phyloP scores from a whole-genome alignment of 495 filamentous ascomycete species.

The Trichoderma asperelloides region DNA sequence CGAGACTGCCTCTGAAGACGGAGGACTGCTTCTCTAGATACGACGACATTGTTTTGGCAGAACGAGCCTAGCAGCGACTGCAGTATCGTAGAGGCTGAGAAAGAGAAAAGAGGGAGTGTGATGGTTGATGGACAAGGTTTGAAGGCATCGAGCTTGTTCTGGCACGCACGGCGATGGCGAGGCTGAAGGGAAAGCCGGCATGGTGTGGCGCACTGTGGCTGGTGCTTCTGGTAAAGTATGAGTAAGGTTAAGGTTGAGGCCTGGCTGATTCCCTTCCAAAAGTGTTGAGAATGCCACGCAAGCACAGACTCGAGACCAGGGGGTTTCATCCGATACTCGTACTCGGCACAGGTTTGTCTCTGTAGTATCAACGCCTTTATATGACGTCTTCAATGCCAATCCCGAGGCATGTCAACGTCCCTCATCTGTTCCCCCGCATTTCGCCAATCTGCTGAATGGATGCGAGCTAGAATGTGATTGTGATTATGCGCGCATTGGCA shows the following conservation, averaged over 20 bases:
- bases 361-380: too few relatives aligned
- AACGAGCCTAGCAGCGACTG: background rate
- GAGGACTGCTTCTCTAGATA: constrained; percentile 41
- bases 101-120: background rate
- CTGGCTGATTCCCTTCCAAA: background rate
- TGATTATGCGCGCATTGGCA: background rate
- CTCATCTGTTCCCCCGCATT: too few relatives aligned
- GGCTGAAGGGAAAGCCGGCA: constrained; percentile 3
- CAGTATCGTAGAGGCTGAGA: background rate
- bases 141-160: background rate
- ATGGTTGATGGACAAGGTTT: background rate
- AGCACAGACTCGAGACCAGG: background rate
- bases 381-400: too few relatives aligned
- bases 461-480: too few relatives aligned
- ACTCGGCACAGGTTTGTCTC: background rate
- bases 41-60: constrained; percentile 34
- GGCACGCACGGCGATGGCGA: background rate
- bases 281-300: constrained; percentile 8
- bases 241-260: background rate
- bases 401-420: too few relatives aligned
- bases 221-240: background rate
- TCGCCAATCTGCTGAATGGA: too few relatives aligned
- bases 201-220: background rate
- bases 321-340: background rate
- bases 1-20: constrained; percentile 38